Conservation (phyloP, 768 basidiomycete species). For the Russula dissimulans region DNA sequence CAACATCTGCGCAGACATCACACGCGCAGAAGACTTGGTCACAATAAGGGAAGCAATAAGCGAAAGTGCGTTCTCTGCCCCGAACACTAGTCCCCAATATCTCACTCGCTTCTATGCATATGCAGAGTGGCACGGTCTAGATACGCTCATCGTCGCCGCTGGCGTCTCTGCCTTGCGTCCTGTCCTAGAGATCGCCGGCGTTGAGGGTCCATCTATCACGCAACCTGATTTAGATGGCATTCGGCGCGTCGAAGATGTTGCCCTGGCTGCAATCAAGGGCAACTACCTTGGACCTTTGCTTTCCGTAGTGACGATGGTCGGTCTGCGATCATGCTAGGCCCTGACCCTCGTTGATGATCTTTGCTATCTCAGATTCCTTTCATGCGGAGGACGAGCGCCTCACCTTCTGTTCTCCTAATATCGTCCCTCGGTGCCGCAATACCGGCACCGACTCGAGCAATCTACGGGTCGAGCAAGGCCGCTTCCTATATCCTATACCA, state of each 20-base stretch:
- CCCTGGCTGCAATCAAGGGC: conserved; percentile 44
- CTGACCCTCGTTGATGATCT: background rate
- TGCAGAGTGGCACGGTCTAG: conserved; percentile 71
- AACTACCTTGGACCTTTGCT: conserved; percentile 68
- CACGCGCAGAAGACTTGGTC: conserved; percentile 58
- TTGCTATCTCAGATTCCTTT: conserved; percentile 55
- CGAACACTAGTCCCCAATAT: no score
- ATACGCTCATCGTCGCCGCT: conserved; percentile 74
- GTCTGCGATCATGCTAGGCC: conserved; percentile 21
- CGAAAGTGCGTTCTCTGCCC: conserved; percentile 36
- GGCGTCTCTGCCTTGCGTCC: conserved; percentile 79
- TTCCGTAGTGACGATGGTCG: conserved; percentile 62
- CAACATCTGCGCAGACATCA: conserved; percentile 52
- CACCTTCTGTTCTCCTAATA: conserved; percentile 69
- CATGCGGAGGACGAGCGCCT: conserved; percentile 49
- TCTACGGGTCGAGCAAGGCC: conserved; percentile 80
- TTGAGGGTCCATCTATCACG: conserved; percentile 29
- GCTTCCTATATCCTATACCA: conserved; percentile 73
- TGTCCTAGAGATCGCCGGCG: conserved; percentile 60
- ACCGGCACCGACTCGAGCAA: conserved; percentile 74
- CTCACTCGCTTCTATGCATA: background rate
- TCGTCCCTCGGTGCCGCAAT: conserved; percentile 73
- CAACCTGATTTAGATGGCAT: conserved; percentile 46
- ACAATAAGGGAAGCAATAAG: conserved; percentile 43
- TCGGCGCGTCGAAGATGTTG: conserved; percentile 45